Evolutionary conservation across 2,329 filamentous ascomycete species (phyloP).

Genomic region (Exophiala calicioides): DNA sequence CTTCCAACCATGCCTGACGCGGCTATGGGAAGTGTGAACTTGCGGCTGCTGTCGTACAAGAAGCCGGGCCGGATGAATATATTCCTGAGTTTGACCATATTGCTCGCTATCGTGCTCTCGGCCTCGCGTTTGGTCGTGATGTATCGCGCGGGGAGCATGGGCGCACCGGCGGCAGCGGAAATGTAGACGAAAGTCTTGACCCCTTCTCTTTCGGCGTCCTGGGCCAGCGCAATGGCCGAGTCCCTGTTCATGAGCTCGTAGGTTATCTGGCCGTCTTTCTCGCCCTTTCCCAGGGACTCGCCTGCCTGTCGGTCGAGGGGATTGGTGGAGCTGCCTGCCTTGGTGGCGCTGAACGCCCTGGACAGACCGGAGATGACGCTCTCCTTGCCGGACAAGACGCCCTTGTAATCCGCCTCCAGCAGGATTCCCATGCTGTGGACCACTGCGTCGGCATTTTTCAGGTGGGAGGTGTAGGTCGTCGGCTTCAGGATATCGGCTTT

Average conservation of each 20-base stretch:
- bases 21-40: slow-evolving; percentile 82
- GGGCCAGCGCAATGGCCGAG: slow-evolving; percentile 76
- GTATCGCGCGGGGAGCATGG: slow-evolving; percentile 80
- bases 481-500: slow-evolving; percentile 85
- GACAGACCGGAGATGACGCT: slow-evolving; percentile 76
- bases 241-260: slow-evolving; percentile 94
- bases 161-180: slow-evolving; percentile 82
- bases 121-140: slow-evolving; percentile 90
- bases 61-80: slow-evolving; percentile 85
- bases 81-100: slow-evolving; percentile 73
- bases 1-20: slow-evolving; percentile 72
- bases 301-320: slow-evolving; percentile 65
- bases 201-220: slow-evolving; percentile 67
- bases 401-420: slow-evolving; percentile 97
- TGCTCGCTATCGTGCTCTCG: slow-evolving; percentile 70
- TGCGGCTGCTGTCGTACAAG: slow-evolving; percentile 80
- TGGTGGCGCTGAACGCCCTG: slow-evolving; percentile 72
- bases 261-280: slow-evolving; percentile 75
- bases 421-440: slow-evolving; percentile 96
- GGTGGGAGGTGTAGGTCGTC: slow-evolving; percentile 71
- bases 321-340: slow-evolving; percentile 63
- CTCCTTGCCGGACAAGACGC: slow-evolving; percentile 78
- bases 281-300: slow-evolving; percentile 61
- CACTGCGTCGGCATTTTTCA: slow-evolving; percentile 77
- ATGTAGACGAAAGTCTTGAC: slow-evolving; percentile 79